phyloP scores from a whole-genome alignment of 768 basidiomycete species.

The Psilocybe tampanensis region DNA sequence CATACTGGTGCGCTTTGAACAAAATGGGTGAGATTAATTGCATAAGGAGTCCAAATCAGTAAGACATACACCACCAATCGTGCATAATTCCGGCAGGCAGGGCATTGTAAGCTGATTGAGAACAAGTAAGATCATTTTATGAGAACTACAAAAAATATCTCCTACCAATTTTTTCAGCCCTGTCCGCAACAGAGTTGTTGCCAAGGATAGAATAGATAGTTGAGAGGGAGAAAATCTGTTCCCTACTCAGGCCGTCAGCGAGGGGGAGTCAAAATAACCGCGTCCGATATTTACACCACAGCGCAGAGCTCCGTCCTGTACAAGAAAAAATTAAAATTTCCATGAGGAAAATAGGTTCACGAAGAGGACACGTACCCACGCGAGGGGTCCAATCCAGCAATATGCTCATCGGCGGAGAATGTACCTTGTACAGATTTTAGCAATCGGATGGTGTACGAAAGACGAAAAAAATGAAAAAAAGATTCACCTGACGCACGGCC shows the following conservation, averaged over 20 bases:
- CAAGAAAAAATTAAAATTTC: not conserved
- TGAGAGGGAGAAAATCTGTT: slow-evolving; percentile 45
- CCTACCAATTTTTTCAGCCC: slow-evolving; percentile 39
- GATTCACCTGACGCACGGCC: slow-evolving; percentile 32
- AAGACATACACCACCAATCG: slow-evolving; percentile 38
- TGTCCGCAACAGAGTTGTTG: slow-evolving; percentile 43
- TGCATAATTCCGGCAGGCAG: slow-evolving; percentile 40
- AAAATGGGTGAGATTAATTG: not conserved
- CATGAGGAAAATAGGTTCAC: too few species aligned
- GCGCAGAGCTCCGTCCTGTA: slow-evolving; percentile 40
- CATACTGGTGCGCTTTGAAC: slow-evolving; percentile 40
- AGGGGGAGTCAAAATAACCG: too few species aligned
- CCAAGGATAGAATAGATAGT: slow-evolving; percentile 44
- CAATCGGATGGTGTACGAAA: not conserved
- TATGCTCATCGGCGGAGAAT: slow-evolving; percentile 44
- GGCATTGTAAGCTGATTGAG: slow-evolving; percentile 38
- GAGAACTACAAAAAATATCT: slow-evolving; percentile 2
- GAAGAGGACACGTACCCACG: slow-evolving; percentile 31
- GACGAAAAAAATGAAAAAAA: not conserved
- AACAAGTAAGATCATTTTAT: not conserved
- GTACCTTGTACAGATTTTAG: slow-evolving; percentile 28
- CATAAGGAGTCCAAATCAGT: not conserved
- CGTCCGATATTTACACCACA: slow-evolving; percentile 35
- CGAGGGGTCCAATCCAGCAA: slow-evolving; percentile 42
- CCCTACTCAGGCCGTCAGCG: slow-evolving; percentile 24